Evolutionary conservation across 331 rosid species (phyloP).

Genomic region (Rosa hybrid): DNA sequence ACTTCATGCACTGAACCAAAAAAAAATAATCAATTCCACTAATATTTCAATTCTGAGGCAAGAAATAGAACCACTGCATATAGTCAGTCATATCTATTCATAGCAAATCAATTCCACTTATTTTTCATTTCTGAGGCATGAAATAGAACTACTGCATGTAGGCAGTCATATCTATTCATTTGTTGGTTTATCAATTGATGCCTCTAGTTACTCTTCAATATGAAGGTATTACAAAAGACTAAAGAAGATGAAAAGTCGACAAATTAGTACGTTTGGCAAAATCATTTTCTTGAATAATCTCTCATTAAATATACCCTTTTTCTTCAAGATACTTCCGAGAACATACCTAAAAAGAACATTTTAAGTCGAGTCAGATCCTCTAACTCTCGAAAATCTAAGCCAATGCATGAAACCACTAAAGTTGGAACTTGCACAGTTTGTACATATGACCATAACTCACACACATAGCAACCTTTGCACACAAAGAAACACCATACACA

Average conservation of each 20-base stretch:
- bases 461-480: not conserved
- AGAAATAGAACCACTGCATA: not conserved
- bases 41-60: not conserved
- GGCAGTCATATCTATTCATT: not conserved
- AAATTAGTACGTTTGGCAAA: not conserved
- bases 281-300: not conserved
- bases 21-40: not conserved
- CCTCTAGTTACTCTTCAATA: not conserved
- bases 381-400: not conserved
- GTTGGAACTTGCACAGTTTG: not conserved
- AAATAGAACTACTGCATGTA: not conserved
- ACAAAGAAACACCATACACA: not conserved
- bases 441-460: not conserved
- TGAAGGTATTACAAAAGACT: not conserved
- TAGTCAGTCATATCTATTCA: not conserved
- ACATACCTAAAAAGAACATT: not conserved
- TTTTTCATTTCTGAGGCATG: not conserved
- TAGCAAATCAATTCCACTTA: not conserved
- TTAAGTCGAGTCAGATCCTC: not conserved
- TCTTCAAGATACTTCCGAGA: not conserved
- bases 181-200: not conserved
- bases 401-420: constrained; percentile 6
- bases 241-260: not conserved
- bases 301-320: not conserved
- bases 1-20: not conserved